These are phyloP conservation scores for Cyberlindnera mississippiensis DNA, from an alignment of 805 yeast genomes.

Conservation along the genomic window DNA sequence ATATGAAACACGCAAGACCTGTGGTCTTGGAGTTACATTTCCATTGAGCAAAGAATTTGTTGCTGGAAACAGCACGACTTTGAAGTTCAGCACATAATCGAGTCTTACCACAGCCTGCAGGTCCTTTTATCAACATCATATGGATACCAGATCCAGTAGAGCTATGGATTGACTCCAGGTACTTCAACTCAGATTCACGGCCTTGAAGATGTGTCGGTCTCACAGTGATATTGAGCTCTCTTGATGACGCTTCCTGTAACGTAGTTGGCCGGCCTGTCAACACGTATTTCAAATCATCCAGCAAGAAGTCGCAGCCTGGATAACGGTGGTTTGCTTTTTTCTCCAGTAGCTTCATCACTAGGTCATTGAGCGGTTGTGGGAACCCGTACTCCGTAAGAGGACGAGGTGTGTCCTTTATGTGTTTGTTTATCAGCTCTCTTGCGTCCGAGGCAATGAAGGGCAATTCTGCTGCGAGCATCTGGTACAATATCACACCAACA, in stretches of 20 bases:
- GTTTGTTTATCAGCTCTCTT: constrained; percentile 36
- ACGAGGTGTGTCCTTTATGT: constrained; percentile 38
- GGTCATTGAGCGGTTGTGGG: constrained; percentile 31
- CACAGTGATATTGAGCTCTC: constrained; percentile 1
- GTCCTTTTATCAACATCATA: constrained; percentile 37
- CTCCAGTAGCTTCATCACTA: constrained; percentile 40
- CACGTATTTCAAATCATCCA: constrained; percentile 32
- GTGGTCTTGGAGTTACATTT: constrained; percentile 31
- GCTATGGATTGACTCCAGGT: constrained; percentile 24
- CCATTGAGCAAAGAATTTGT: constrained; percentile 28
- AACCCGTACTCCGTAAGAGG: constrained; percentile 30
- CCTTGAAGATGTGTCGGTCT: constrained; percentile 30
- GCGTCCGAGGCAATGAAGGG: constrained; percentile 42
- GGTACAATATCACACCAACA: constrained; percentile 47
- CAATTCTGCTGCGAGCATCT: constrained; percentile 40
- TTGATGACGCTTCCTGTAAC: constrained; percentile 14
- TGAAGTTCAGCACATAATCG: constrained; percentile 38
- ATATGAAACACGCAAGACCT: constrained; percentile 34
- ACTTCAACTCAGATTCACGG: constrained; percentile 24
- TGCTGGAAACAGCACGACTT: constrained; percentile 31
- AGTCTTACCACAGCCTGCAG: constrained; percentile 44
- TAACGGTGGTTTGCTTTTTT: constrained; percentile 40
- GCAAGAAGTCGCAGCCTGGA: constrained; percentile 31
- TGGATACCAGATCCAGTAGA: constrained; percentile 22
- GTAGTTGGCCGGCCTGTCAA: constrained; percentile 6